Percentiles rank a stretch among this genome's conserved stretches.
Evolutionary conservation across 164 flowering plant species (phyloP).

Genomic region (Dillenia suffruticosa): DNA sequence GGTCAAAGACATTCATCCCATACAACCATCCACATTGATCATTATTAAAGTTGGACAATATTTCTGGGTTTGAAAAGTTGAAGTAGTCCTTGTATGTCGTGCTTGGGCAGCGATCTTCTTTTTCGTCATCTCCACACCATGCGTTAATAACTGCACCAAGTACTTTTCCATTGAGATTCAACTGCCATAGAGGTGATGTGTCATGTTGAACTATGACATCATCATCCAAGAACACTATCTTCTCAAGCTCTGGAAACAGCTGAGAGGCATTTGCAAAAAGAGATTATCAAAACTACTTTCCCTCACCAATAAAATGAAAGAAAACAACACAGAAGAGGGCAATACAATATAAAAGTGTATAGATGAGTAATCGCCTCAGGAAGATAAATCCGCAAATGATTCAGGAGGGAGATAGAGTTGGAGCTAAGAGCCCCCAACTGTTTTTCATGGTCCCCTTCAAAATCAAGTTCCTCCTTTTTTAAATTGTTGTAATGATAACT

Average conservation of each 20-base stretch:
- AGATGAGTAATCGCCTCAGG: constrained; percentile 48
- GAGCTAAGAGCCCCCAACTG: constrained; percentile 39
- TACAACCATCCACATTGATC: constrained; percentile 60
- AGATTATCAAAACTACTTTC: neutral
- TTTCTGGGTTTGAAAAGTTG: constrained; percentile 48
- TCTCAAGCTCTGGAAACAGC: constrained; percentile 77
- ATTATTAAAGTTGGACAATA: constrained; percentile 35
- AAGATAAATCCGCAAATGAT: constrained; percentile 54
- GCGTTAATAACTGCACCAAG: constrained; percentile 59
- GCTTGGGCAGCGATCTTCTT: constrained; percentile 32
- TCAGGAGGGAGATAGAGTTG: constrained; percentile 46
- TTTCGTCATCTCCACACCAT: constrained; percentile 17
- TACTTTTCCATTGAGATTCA: constrained; percentile 61
- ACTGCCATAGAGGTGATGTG: constrained; percentile 60
- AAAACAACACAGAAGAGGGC: too few relatives aligned
- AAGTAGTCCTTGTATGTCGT: constrained; percentile 46
- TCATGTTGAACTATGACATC: constrained; percentile 72
- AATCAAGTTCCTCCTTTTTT: constrained; percentile 20
- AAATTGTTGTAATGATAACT: constrained; percentile 25
- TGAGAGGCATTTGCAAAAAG: constrained; percentile 23
- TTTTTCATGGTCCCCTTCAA: constrained; percentile 14
- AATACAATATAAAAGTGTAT: too few relatives aligned
- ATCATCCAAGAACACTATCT: constrained; percentile 70
- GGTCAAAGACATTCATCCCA: constrained; percentile 73
- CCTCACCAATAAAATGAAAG: too few relatives aligned